Conservation (phyloP, 139 green algal genomes). For the Tetradesmus obliquus region DNA sequence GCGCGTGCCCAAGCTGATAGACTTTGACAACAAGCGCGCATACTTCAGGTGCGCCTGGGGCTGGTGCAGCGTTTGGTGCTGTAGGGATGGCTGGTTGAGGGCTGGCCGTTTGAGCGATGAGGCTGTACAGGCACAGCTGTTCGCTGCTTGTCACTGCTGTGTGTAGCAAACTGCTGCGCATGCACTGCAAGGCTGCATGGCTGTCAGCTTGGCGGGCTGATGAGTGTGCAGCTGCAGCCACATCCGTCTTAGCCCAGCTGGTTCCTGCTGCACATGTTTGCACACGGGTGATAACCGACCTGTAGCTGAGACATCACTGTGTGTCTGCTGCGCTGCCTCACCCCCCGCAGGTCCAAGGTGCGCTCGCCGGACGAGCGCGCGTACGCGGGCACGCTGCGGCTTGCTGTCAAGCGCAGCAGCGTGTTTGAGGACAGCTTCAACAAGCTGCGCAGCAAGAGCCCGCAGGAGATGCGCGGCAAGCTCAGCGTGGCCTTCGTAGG, state of each 20-base stretch:
- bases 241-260: too few species aligned
- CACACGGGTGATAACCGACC: neutral
- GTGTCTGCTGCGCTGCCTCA: too few species aligned
- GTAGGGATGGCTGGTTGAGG: neutral
- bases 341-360: constrained; percentile 58
- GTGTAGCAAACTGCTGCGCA: neutral
- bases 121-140: neutral
- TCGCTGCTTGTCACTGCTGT: neutral
- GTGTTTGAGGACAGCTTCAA: constrained; percentile 99
- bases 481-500: constrained; percentile 88
- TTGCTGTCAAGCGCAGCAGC: constrained; percentile 87
- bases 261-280: neutral
- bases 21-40: constrained; percentile 99
- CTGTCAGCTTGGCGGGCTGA: neutral
- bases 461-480: constrained; percentile 87
- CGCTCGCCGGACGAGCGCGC: constrained; percentile 61
- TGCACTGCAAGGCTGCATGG: neutral
- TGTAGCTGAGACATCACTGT: too few species aligned
- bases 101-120: neutral
- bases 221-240: neutral
- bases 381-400: constrained; percentile 75
- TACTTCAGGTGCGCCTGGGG: constrained; percentile 74
- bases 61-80: neutral
- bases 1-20: constrained; percentile 85
- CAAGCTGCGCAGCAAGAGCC: constrained; percentile 87